A percentile compares a stretch with the other conserved stretches of the same genome.
phyloP scores from a whole-genome alignment of 352 stramenopile genomes.

The Globisporangium lucens region DNA sequence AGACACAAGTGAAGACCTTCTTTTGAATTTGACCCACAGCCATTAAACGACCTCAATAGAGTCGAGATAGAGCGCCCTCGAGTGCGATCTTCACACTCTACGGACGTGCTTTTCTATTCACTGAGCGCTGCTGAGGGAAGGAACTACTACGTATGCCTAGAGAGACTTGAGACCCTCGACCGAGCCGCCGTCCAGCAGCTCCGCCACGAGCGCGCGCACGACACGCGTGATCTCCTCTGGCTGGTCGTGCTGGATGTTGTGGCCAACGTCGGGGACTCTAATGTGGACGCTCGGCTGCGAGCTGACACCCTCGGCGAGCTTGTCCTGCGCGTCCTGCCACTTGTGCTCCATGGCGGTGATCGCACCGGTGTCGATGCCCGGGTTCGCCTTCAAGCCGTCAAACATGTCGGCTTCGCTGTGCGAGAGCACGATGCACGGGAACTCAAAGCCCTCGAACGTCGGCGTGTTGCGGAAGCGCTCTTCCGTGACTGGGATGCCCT shows the following conservation, averaged over 20 bases:
- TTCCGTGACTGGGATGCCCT: conserved; percentile 57
- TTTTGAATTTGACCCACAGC: background rate
- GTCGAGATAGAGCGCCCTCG: background rate
- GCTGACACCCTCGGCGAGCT: conserved; percentile 46
- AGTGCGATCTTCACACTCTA: background rate
- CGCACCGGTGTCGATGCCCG: conserved; percentile 34
- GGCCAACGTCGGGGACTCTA: conserved; percentile 49
- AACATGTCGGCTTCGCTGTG: conserved; percentile 69
- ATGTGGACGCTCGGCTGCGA: conserved; percentile 39
- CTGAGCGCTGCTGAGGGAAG: background rate
- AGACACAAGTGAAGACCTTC: background rate
- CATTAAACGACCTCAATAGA: background rate
- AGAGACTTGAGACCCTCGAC: conserved; percentile 12
- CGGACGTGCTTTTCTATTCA: background rate
- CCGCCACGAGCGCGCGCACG: conserved; percentile 53
- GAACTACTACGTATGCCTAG: background rate
- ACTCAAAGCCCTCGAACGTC: conserved; percentile 26
- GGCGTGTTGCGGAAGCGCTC: conserved; percentile 44
- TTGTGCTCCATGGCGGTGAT: conserved; percentile 55
- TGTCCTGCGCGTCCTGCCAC: conserved; percentile 61
- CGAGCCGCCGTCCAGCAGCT: conserved; percentile 16
- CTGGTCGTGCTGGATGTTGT: conserved; percentile 74
- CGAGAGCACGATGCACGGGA: conserved; percentile 71
- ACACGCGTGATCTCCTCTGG: conserved; percentile 53
- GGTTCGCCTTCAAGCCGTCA: conserved; percentile 57